Evolutionary conservation across 257 asterid genomes (phyloP).

Genomic region (Solanum bulbocastanum): DNA sequence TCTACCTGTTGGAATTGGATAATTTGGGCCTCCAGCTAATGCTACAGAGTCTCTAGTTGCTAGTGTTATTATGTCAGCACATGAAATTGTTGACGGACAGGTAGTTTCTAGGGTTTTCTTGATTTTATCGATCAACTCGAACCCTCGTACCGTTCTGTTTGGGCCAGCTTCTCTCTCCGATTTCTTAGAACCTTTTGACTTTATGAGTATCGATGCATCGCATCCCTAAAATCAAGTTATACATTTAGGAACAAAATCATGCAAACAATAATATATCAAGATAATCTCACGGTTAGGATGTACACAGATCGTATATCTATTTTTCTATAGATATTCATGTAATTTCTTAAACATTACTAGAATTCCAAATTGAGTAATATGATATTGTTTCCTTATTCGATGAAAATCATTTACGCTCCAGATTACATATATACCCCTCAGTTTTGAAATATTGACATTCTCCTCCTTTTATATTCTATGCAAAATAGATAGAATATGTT

Average conservation of each 20-base stretch:
- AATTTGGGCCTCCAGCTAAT: constrained; percentile 54
- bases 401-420: background rate
- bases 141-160: constrained; percentile 22
- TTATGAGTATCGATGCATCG: constrained; percentile 27
- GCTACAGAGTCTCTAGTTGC: constrained; percentile 75
- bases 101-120: constrained; percentile 37
- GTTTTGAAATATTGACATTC: background rate
- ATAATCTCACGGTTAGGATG: too few species aligned
- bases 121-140: constrained; percentile 52
- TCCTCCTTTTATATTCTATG: background rate
- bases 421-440: background rate
- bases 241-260: background rate
- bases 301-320: too few species aligned
- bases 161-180: constrained; percentile 25
- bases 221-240: constrained; percentile 14
- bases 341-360: background rate
- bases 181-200: constrained; percentile 3
- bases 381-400: background rate
- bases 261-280: background rate
- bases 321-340: too few species aligned
- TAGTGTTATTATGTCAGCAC: constrained; percentile 64
- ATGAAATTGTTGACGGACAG: constrained; percentile 57
- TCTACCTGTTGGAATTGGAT: constrained; percentile 47
- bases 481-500: background rate
- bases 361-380: background rate